Base-by-base conservation (phyloP, 139 green algal genomes). In the Desmodesmus armatus region DNA sequence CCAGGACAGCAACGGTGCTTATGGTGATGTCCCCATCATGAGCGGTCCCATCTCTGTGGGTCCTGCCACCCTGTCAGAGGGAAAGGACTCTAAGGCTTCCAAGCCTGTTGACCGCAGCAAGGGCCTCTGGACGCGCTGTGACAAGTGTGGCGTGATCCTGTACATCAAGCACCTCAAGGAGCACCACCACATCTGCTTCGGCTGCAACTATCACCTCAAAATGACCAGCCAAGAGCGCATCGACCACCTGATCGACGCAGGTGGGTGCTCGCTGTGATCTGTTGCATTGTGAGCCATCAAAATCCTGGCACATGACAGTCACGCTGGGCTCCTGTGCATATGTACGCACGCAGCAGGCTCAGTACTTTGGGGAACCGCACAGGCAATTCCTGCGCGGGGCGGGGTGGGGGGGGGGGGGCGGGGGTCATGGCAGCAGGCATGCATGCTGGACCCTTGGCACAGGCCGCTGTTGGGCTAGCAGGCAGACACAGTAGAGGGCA, bases 101-200 rank as follows among this genome's bases (percentile, higher is more conserved):
- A 87, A 87, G 55, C 70, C 82, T 33, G 88, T 91, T 31, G 92
- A 95, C 79, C 88, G 91, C 80, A 92, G 86, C 86, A 91, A 95
- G 87, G 92, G 93, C 51, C 88, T 96, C 53, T 96, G 93, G 93
- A 95, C 92, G 0, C 90, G 93, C 72, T 96, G 93, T 79, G 93
- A 96, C 87, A 91, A 95, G 84, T 96, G 93, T 78, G 93, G 93
- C 31, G 91, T 94, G 41, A 96, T 96, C 67, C 87, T 96, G 78
- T 96, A 96, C 91, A 93, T 96, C 82, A 96, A 96, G 90, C 92
- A 96, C 87, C 80, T 96, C 40, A 94, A 94, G 90, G 90, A 95
- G 90, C 92, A 96, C 82, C 87, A 95, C 76, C 88, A 93, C 75
- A 94, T 96, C 81, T 96, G 93, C 90, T 96, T 94, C 70, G 89